Conservation (phyloP, 352 stramenopile genomes). For the Globisporangium cystogenes region DNA sequence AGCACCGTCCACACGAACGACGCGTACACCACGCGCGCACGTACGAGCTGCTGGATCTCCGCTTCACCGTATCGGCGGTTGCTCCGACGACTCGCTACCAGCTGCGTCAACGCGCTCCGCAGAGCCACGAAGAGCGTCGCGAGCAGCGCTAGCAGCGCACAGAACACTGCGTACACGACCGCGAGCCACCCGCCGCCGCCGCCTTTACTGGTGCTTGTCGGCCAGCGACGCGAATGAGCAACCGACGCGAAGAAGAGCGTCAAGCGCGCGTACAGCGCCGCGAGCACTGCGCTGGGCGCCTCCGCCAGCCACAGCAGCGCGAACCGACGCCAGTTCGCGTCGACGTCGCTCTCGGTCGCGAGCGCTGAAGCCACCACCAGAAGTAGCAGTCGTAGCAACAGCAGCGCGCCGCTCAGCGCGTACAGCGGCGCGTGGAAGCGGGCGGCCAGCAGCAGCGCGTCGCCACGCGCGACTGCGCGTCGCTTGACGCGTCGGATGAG, state of each 20-base stretch:
- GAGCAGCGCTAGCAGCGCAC: slow-evolving; percentile 2
- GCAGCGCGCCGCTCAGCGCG: neutral
- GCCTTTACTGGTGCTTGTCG: neutral
- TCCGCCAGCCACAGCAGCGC: slow-evolving; percentile 1
- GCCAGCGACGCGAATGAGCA: neutral
- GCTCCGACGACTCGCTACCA: neutral
- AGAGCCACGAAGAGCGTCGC: slow-evolving; percentile 7
- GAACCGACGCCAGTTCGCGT: neutral
- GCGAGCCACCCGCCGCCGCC: neutral
- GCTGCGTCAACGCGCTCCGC: neutral
- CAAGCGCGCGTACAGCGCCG: slow-evolving; percentile 1
- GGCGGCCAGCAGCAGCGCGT: neutral
- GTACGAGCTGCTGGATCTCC: neutral
- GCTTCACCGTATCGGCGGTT: neutral
- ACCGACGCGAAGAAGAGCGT: neutral
- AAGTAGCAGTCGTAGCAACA: neutral
- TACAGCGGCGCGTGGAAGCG: slow-evolving; percentile 3
- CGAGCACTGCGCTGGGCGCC: neutral
- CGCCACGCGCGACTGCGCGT: neutral
- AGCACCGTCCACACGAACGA: slow-evolving; percentile 9
- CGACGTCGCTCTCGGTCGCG: neutral
- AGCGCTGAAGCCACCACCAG: neutral
- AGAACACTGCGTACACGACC: slow-evolving; percentile 1
- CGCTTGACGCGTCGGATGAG: neutral
- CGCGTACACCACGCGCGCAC: slow-evolving; percentile 1